These are phyloP conservation scores for Aquilaria malaccensis DNA, from an alignment of 345 rosid species.

Conservation along the genomic window DNA sequence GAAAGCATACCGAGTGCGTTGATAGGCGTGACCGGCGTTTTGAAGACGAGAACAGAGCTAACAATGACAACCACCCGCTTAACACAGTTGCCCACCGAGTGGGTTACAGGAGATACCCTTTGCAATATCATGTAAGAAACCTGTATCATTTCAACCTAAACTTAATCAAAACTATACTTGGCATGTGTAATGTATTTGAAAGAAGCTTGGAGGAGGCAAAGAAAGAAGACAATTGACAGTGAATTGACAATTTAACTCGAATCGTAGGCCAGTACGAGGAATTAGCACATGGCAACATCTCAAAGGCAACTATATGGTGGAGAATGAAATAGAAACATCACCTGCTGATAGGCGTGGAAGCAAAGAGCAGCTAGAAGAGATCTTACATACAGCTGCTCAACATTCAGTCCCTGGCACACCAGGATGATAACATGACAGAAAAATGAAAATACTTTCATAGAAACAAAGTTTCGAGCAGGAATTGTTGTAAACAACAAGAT, in stretches of 20 bases:
- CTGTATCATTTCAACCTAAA: constrained; percentile 29
- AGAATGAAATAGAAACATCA: constrained; percentile 14
- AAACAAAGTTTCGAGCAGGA: no score
- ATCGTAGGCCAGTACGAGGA: no score
- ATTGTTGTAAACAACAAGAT: no score
- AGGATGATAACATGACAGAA: background rate
- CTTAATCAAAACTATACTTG: constrained; percentile 7
- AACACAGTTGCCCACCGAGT: constrained; percentile 99
- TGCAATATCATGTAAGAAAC: constrained; percentile 93
- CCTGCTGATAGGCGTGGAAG: constrained; percentile 99
- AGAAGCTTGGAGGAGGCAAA: background rate
- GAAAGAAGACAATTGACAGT: background rate
- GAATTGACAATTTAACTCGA: no score
- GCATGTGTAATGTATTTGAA: background rate
- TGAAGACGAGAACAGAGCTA: constrained; percentile 90
- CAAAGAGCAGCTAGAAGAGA: constrained; percentile 80
- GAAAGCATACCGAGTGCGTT: constrained; percentile 60
- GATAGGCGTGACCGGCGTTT: constrained; percentile 72
- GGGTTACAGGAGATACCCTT: constrained; percentile 96
- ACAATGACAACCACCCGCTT: constrained; percentile 98
- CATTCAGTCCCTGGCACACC: constrained; percentile 60
- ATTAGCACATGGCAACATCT: background rate
- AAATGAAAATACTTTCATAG: no score
- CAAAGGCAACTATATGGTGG: background rate
- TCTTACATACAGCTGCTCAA: constrained; percentile 48